Base-by-base conservation (phyloP, 148 eudicot species). In the Chenopodium quinoa region DNA sequence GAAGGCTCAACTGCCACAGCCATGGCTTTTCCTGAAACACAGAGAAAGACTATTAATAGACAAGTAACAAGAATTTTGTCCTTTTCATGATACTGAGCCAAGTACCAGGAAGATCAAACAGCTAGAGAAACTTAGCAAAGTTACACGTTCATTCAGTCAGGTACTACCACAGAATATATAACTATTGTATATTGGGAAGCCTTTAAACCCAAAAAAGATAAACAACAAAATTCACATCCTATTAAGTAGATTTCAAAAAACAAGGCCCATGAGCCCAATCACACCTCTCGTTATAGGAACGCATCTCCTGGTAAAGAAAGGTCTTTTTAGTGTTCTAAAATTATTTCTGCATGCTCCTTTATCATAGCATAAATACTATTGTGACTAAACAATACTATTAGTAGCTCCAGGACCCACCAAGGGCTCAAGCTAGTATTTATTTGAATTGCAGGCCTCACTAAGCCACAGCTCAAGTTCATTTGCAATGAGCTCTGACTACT, bases 1-100 rank as follows among this genome's bases (percentile, higher is more conserved):
- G 89, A 77, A 72, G 92, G 96, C 73, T 90, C 90, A 88, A 87
- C 84, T 74, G 93, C 90, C 70, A 95, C 83, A 63, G 91, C 94
- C 93, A 86, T 87, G 52, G 85, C 87, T 86, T 89, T 78, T 40
- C 92, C 98, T 95, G 80, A 11, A 81, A 70, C n/a, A 82, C 47
- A 78, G 69, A 60, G 82, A 37, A 79, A 56, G 9, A 78, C 58
- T 52, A 82, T 74, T 25, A 31, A n/a, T 58, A 27, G 2, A 32
- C 66, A 56, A 40, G 44, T 32, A 20, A 16, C 17, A 74, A 34
- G 16, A 23, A 47, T 46, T 64, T 8, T 75, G 62, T 22, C 34
- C 12, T 23, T 73, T 17, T 27, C 11, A 75, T 31, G 67, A 63
- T 7, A 27, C 64, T 17, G 0, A 60, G 32, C 56, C 17, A 17